These are phyloP conservation scores for Hyaloperonospora brassicae DNA, from an alignment of 352 stramenopile genomes.

Conservation along the genomic window DNA sequence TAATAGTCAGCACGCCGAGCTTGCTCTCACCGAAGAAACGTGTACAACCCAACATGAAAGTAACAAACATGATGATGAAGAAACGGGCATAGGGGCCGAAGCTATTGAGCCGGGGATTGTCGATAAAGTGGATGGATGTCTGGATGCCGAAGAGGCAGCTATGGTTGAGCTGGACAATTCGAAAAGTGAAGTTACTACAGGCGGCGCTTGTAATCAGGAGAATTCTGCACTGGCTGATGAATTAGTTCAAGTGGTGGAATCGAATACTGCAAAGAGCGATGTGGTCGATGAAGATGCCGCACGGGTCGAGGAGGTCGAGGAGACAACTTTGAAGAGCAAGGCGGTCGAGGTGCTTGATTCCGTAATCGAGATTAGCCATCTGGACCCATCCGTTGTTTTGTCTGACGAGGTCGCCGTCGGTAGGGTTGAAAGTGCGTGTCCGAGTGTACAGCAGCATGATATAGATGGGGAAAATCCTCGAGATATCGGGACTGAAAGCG, in stretches of 20 bases:
- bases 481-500: background rate
- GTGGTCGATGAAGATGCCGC: background rate
- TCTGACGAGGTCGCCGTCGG: background rate
- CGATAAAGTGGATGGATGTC: background rate
- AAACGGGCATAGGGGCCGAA: background rate
- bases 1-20: too few relatives aligned
- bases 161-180: background rate
- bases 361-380: background rate
- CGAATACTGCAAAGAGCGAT: too few relatives aligned
- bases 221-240: background rate
- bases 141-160: background rate
- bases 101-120: background rate
- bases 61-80: slow-evolving; percentile 1
- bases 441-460: too few relatives aligned
- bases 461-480: background rate
- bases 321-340: too few relatives aligned
- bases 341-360: too few relatives aligned
- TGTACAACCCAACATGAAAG: background rate
- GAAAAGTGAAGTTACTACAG: background rate
- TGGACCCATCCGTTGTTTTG: background rate
- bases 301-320: slow-evolving; percentile 5
- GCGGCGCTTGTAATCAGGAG: slow-evolving; percentile 2
- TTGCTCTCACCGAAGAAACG: background rate
- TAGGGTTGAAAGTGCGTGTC: too few relatives aligned
- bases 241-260: too few relatives aligned